phyloP scores from a whole-genome alignment of 495 filamentous ascomycete genomes.

The Aspergillus indologenus region DNA sequence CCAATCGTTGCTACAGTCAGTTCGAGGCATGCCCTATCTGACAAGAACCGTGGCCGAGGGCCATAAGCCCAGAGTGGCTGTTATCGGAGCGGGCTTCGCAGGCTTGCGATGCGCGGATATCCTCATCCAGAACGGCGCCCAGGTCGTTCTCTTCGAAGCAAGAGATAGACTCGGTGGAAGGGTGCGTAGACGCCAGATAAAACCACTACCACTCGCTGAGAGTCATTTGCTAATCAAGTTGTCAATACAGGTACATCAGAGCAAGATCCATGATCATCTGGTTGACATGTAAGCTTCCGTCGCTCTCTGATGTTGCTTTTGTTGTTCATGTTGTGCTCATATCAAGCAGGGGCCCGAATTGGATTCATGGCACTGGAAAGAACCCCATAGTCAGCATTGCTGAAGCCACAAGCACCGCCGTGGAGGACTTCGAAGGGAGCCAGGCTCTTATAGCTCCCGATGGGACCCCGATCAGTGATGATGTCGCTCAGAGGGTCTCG shows the following conservation, averaged over 20 bases:
- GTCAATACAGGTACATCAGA: constrained; percentile 38
- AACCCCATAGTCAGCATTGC: constrained; percentile 86
- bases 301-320: not conserved
- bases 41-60: constrained; percentile 21
- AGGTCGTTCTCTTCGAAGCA: constrained; percentile 83
- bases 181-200: constrained; percentile 39
- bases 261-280: constrained; percentile 35
- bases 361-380: constrained; percentile 85
- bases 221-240: not conserved
- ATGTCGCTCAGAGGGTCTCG: constrained; percentile 51
- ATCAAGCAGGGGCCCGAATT: constrained; percentile 72
- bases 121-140: constrained; percentile 70
- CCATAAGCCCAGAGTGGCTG: constrained; percentile 54
- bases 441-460: constrained; percentile 59
- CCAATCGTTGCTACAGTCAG: not conserved
- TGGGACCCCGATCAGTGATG: constrained; percentile 54
- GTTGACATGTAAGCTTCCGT: constrained; percentile 44
- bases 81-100: constrained; percentile 86
- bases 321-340: constrained; percentile 11
- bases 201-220: not conserved
- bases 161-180: constrained; percentile 81
- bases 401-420: constrained; percentile 58
- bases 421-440: constrained; percentile 53
- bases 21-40: not conserved
- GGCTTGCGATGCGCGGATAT: constrained; percentile 84